Evolutionary conservation across 2,329 filamentous ascomycete genomes (phyloP).

Genomic region (Penicillium vulpinum): DNA sequence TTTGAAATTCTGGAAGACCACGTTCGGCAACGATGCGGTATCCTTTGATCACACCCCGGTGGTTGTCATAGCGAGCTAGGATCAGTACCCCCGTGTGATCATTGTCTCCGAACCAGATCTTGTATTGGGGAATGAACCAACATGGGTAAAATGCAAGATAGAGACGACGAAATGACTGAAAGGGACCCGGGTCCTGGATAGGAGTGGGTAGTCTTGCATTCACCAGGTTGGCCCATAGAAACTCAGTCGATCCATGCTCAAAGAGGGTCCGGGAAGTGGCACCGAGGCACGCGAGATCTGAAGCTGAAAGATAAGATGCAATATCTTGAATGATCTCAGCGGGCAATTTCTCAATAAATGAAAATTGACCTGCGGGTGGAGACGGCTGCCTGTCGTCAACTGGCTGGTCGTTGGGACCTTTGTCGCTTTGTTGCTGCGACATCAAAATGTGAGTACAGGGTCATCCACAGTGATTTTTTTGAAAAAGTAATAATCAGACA

Average conservation of each 20-base stretch:
- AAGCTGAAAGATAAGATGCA: slow-evolving; percentile 63
- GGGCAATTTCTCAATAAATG: slow-evolving; percentile 56
- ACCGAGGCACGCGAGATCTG: slow-evolving; percentile 61
- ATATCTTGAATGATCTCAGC: slow-evolving; percentile 74
- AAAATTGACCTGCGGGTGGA: slow-evolving; percentile 1
- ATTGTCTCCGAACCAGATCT: slow-evolving; percentile 82
- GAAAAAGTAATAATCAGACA: neutral
- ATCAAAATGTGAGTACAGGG: neutral
- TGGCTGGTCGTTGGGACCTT: neutral
- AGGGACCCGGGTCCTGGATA: slow-evolving; percentile 59
- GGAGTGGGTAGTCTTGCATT: slow-evolving; percentile 64
- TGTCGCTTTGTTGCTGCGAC: neutral
- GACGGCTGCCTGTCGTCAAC: slow-evolving; percentile 6
- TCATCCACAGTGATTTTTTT: neutral
- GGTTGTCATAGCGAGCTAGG: slow-evolving; percentile 72
- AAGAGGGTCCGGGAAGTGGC: slow-evolving; percentile 63
- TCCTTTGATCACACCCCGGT: slow-evolving; percentile 74
- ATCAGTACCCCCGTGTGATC: slow-evolving; percentile 73
- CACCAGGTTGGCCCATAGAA: slow-evolving; percentile 70
- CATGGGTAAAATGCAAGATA: slow-evolving; percentile 73
- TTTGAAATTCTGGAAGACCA: slow-evolving; percentile 54
- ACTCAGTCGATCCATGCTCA: slow-evolving; percentile 62
- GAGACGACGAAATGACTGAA: slow-evolving; percentile 66
- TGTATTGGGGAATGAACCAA: slow-evolving; percentile 80
- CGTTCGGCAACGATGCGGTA: slow-evolving; percentile 72